These are phyloP conservation scores for Triticum urartu DNA, from an alignment of 176 grass and related monocot genomes.

Conservation along the genomic window DNA sequence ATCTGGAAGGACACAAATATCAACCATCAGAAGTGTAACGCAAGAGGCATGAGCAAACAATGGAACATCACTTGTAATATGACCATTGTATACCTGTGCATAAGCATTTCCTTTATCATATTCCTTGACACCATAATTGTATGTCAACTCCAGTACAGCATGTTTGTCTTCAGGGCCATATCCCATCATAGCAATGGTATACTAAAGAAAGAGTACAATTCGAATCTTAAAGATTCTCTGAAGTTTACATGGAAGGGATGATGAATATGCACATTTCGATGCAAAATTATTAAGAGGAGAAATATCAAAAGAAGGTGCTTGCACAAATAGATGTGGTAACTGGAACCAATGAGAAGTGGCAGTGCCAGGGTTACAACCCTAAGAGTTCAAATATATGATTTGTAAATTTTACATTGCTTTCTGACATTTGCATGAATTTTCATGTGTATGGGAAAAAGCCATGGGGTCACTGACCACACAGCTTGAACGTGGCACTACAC, in stretches of 20 bases:
- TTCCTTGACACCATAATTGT: slow-evolving; percentile 88
- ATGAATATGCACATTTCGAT: slow-evolving; percentile 18
- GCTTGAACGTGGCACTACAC: not conserved
- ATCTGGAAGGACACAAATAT: slow-evolving; percentile 55
- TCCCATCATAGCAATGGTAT: slow-evolving; percentile 96
- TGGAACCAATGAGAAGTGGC: not conserved
- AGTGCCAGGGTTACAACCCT: not conserved
- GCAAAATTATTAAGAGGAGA: not conserved
- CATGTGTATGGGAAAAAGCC: not conserved
- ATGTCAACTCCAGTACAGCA: slow-evolving; percentile 87
- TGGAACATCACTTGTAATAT: not conserved
- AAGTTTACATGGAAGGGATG: slow-evolving; percentile 2
- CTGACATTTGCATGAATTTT: not conserved
- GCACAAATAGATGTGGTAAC: not conserved
- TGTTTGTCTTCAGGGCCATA: slow-evolving; percentile 99
- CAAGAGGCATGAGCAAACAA: slow-evolving; percentile 1
- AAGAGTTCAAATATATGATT: not conserved
- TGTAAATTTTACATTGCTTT: not conserved
- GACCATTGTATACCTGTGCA: slow-evolving; percentile 68
- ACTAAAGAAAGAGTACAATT: slow-evolving; percentile 40
- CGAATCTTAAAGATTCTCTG: not conserved
- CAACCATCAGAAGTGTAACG: not conserved
- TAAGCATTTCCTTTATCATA: slow-evolving; percentile 94
- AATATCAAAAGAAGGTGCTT: slow-evolving; percentile 8
- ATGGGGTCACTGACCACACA: not conserved